Evolutionary conservation across 331 rosid species (phyloP).

Genomic region (Arachis monticola): DNA sequence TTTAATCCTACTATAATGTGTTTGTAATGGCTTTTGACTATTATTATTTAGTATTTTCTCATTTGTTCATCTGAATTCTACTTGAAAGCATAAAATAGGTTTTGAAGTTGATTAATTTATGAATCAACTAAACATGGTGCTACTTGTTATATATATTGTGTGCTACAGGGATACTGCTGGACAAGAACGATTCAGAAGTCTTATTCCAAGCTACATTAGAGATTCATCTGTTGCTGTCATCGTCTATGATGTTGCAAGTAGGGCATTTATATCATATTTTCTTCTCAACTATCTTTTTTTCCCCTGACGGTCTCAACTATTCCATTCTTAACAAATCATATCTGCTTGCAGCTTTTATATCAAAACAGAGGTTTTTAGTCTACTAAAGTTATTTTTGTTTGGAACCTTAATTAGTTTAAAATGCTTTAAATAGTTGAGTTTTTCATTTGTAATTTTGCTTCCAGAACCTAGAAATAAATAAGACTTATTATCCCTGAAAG

Average conservation of each 20-base stretch:
- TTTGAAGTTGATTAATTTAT: slow-evolving; percentile 28
- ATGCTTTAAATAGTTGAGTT: too few species aligned
- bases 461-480: too few species aligned
- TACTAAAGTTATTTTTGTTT: too few species aligned
- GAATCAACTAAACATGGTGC: background rate
- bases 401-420: too few species aligned
- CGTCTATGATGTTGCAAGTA: slow-evolving; percentile 94
- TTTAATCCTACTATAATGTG: slow-evolving; percentile 4
- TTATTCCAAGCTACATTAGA: slow-evolving; percentile 97
- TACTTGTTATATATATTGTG: slow-evolving; percentile 16
- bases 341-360: background rate
- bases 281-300: background rate
- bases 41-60: background rate
- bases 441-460: too few species aligned
- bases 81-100: slow-evolving; percentile 16
- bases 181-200: slow-evolving; percentile 97
- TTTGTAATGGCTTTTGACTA: slow-evolving; percentile 14
- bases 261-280: slow-evolving; percentile 42
- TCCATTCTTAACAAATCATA: slow-evolving; percentile 17
- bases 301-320: background rate
- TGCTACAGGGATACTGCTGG: slow-evolving; percentile 92
- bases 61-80: slow-evolving; percentile 3
- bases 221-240: slow-evolving; percentile 98
- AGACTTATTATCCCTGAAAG: too few species aligned
- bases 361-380: too few species aligned